Evolutionary conservation across 2,329 filamentous ascomycete species (phyloP).

Genomic region (Aspergillus pseudonomiae): DNA sequence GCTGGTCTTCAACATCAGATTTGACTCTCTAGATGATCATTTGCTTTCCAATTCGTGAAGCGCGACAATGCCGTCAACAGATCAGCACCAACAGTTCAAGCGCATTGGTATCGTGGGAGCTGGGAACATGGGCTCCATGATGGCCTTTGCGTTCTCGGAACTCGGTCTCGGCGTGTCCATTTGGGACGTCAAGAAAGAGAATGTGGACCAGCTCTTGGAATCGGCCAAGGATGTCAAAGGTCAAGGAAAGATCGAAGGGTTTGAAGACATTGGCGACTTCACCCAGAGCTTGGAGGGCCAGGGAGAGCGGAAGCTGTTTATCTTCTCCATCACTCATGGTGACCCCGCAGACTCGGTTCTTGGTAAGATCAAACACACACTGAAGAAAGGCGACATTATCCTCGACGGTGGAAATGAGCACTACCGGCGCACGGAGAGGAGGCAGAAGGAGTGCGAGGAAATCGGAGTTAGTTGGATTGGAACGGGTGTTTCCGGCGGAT

Average conservation of each 20-base stretch:
- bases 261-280: conserved; percentile 40
- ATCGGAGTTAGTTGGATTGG: conserved; percentile 68
- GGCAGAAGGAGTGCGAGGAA: conserved; percentile 60
- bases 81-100: conserved; percentile 32
- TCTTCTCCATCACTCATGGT: conserved; percentile 47
- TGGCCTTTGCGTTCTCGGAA: conserved; percentile 46
- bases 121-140: conserved; percentile 48
- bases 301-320: conserved; percentile 38
- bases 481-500: conserved; percentile 70
- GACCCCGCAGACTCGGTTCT: conserved; percentile 41
- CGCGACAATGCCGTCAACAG: conserved; percentile 23
- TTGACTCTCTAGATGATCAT: neutral
- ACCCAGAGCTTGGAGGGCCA: conserved; percentile 36
- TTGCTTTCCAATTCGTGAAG: neutral
- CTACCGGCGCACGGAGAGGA: conserved; percentile 64
- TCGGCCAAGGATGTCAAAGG: conserved; percentile 27
- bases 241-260: conserved; percentile 39
- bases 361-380: conserved; percentile 49
- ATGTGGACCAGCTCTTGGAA: conserved; percentile 36
- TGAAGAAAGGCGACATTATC: conserved; percentile 66
- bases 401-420: conserved; percentile 71
- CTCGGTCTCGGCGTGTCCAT: conserved; percentile 43
- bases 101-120: conserved; percentile 44
- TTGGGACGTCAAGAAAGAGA: conserved; percentile 39
- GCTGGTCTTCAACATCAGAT: neutral